Evolutionary conservation across 495 filamentous ascomycete species (phyloP).

Genomic region (Penicillium alfredii): DNA sequence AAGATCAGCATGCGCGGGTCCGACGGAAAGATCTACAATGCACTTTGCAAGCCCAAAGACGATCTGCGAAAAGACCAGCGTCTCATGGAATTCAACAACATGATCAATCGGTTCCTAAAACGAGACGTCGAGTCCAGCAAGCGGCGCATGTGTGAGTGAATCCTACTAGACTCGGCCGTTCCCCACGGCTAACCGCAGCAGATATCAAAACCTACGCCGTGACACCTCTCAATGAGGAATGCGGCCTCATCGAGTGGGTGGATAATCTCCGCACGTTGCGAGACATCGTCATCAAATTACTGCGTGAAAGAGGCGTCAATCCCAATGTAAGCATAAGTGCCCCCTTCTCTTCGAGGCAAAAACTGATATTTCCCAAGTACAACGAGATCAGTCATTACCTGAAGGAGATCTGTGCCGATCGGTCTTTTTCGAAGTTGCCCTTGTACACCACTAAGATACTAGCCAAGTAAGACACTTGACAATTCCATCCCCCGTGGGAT

Average conservation of each 20-base stretch:
- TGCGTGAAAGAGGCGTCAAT: conserved; percentile 62
- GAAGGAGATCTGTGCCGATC: conserved; percentile 49
- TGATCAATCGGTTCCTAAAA: conserved; percentile 93
- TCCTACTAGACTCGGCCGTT: not conserved
- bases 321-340: conserved; percentile 46
- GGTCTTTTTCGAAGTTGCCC: conserved; percentile 39
- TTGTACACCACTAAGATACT: conserved; percentile 68
- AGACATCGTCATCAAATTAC: conserved; percentile 76
- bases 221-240: conserved; percentile 95
- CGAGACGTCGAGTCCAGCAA: conserved; percentile 84
- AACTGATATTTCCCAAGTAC: conserved; percentile 46
- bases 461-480: conserved; percentile 27
- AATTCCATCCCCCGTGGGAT: not conserved
- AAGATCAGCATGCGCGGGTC: conserved; percentile 84
- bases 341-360: too few species aligned
- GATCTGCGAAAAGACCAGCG: conserved; percentile 95
- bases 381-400: conserved; percentile 52
- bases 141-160: conserved; percentile 59
- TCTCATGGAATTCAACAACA: conserved; percentile 97
- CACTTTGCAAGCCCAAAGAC: conserved; percentile 96
- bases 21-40: conserved; percentile 79
- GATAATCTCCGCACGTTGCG: conserved; percentile 89
- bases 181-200: conserved; percentile 19
- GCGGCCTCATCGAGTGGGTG: conserved; percentile 98
- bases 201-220: conserved; percentile 97